phyloP scores from a whole-genome alignment of 768 basidiomycete species.

The Russula ochroleuca region DNA sequence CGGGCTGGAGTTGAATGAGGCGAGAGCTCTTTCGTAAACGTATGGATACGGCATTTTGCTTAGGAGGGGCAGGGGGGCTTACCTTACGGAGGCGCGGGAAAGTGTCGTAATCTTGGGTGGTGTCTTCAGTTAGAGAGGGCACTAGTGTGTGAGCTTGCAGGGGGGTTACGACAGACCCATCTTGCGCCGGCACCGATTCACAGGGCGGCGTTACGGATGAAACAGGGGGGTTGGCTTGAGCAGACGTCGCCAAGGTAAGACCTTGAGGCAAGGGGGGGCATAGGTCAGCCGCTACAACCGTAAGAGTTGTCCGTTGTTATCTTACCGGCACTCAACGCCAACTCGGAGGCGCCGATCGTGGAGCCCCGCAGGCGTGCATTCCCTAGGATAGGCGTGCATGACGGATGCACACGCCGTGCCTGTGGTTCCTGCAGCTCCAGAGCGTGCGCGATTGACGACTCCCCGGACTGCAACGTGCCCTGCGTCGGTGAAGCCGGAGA shows the following conservation, averaged over 20 bases:
- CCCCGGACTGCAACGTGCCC: slow-evolving; percentile 7
- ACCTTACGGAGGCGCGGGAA: slow-evolving; percentile 24
- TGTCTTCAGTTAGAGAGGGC: background rate
- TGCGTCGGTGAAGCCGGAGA: slow-evolving; percentile 1
- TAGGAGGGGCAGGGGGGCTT: background rate
- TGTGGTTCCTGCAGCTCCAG: slow-evolving; percentile 16
- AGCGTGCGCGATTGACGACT: slow-evolving; percentile 19
- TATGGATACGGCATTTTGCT: background rate
- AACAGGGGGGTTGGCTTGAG: background rate
- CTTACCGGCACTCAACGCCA: background rate
- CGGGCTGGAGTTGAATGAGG: slow-evolving; percentile 17
- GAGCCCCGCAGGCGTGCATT: background rate
- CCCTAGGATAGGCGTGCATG: background rate
- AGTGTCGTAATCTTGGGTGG: slow-evolving; percentile 20
- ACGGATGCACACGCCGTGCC: slow-evolving; percentile 2
- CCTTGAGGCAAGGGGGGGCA: background rate
- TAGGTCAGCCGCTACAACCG: background rate
- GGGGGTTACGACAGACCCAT: slow-evolving; percentile 16
- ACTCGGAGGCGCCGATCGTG: background rate
- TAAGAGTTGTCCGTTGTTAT: background rate
- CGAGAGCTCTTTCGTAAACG: slow-evolving; percentile 5
- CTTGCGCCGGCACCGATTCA: background rate
- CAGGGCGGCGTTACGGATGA: slow-evolving; percentile 7
- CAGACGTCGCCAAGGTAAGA: background rate
- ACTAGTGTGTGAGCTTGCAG: slow-evolving; percentile 19